Base-by-base conservation (phyloP, 2,329 filamentous ascomycete species). In the Cladobotryum mycophilum region DNA sequence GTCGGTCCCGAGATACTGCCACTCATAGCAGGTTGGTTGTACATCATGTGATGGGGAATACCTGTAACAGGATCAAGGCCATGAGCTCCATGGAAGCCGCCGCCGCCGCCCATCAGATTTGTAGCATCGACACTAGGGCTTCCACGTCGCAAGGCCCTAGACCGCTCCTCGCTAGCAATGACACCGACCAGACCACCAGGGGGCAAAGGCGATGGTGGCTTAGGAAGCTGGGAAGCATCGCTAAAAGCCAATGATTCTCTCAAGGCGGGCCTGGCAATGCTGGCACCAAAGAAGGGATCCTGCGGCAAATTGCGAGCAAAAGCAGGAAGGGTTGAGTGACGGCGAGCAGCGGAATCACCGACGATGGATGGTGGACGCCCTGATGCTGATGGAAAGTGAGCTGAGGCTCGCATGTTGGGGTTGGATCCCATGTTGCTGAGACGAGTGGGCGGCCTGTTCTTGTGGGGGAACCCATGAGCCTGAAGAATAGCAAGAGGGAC, bases 381-480 rank as follows among this genome's bases (percentile, higher is more conserved):
- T 4, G 72, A 66, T 56, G 73, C 74, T 4, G 72, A 66, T 14
- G 73, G 67, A 17, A 68, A 70, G 36, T 61, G 67, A 49, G 74
- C 69, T 15, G 78, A 77, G 25, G 79, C 76, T 48, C 84, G 79
- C 43, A 92, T 70, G 58, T 89, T 89, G 1, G 84, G 84, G 63
- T 86, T 88, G 13, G 87, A 88, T 55, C 77, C 80, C 62, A 82
- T 80, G 51, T 74, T 79, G 56, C 72, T 78, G 22, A 89, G 74
- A 41, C 81, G 80, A 22, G 79, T 84, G 1, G 89, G 89, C 13
- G 89, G 86, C 15, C 88, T 81, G 59, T 82, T 85, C 68, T 83
- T 89, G 67, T 77, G 83, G 0, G 90, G 90, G 61, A 96, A 96
- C 2, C 90, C 90, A 64, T 96, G 89, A 2, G 90, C 90, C 49